Evolutionary conservation across 108 stramenopile genomes (phyloP).

Genomic region (Nannochloropsis gaditana): DNA sequence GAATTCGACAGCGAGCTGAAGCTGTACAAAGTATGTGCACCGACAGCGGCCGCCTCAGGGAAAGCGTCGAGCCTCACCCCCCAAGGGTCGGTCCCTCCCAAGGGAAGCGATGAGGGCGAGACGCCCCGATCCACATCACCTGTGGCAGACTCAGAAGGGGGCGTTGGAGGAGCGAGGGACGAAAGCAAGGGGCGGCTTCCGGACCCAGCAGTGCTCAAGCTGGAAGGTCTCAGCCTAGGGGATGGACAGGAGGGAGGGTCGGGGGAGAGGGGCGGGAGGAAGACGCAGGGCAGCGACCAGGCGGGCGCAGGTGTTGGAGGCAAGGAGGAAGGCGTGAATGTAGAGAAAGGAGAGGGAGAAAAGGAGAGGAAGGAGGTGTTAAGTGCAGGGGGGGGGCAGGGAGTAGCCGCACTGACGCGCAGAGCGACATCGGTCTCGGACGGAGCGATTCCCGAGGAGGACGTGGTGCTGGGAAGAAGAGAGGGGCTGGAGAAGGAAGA

Average conservation of each 20-base stretch:
- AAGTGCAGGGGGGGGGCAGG: too few species aligned
- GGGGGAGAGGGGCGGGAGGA: neutral
- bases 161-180: too few species aligned
- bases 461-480: neutral
- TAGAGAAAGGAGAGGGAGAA: constrained; percentile 16
- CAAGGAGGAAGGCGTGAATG: neutral
- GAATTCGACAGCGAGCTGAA: constrained; percentile 26
- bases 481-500: neutral
- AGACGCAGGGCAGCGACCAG: neutral
- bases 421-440: neutral
- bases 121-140: too few species aligned
- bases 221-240: too few species aligned
- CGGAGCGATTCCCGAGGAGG: neutral
- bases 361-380: neutral
- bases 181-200: too few species aligned
- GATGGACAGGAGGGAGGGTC: neutral
- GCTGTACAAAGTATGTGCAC: neutral
- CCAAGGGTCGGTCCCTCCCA: too few species aligned
- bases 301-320: neutral
- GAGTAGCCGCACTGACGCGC: neutral
- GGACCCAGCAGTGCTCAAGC: too few species aligned
- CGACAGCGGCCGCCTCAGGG: too few species aligned
- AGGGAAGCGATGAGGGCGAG: too few species aligned
- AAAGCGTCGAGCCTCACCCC: too few species aligned
- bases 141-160: too few species aligned